Base-by-base conservation (phyloP, 2,329 filamentous ascomycete species). In the Fusarium sp. region DNA sequence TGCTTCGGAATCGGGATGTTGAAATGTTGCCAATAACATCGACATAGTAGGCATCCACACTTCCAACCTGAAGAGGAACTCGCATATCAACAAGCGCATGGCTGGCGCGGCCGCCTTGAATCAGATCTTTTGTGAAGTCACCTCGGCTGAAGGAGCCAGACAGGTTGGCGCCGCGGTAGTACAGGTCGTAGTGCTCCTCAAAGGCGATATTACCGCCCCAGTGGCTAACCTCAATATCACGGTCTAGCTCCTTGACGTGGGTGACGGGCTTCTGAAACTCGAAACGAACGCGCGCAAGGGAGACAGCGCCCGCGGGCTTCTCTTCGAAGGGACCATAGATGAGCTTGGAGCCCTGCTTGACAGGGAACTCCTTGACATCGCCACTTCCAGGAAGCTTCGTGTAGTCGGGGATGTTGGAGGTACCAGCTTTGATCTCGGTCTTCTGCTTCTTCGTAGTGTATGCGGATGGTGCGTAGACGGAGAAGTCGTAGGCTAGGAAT, bases 21-120 rank as follows among this genome's bases (percentile, higher is more conserved):
- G 94, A 97, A 31, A 99, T 94, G 77, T 99, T 99, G 72, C 96
- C 96, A 76, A 99, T 97, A 74, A 93, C 92, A 78, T 99, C 96
- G 51, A 91, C 94, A 80, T 96, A 99, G 85, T 99, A 99, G 7
- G 95, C 88, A 76, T 97, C 93, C 56, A 89, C 86, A 67, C 92
- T 94, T 69, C 95, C 94, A 16, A 90, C 85, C 53, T 87, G 88
- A 53, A 99, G 88, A 15, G 93, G 92, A 74, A 97, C 90, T 70
- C 87, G 89, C 64, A 99, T 82, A 77, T 94, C 91, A 79, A 91
- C 94, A 67, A 98, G 85, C 2, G 96, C 94, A 31, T 88, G 89
- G 9, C 88, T 91, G 13, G 88, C 84, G n/a, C 91, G 89, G 79
- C 91, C 92, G 18, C 57, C 45, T 83, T 92, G 92, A 83, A 92